Base-by-base conservation (phyloP, 2,329 filamentous ascomycete genomes). In the Colletotrichum noveboracense region DNA sequence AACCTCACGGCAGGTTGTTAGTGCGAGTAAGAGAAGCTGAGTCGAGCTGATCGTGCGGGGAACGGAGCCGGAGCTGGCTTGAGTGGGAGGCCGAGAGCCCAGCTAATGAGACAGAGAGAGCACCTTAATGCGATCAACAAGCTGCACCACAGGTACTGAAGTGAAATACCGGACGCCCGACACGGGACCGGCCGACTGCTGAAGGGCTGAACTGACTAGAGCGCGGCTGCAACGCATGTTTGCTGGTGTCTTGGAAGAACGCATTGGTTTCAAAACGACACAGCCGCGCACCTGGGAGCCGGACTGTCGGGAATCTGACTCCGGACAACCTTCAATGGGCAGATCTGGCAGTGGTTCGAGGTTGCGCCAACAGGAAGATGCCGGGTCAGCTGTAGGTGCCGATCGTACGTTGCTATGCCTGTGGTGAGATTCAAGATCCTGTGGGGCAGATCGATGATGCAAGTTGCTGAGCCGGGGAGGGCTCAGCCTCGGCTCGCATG, bases 381-480 rank as follows among this genome's bases (percentile, higher is more conserved):
- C 67, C 55, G 38, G 71, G 30, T 32, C 24, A 43, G 7, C 28
- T 32, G 24, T 43, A 24, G 32, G 36, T 71, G 68, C 55, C 66
- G 68, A 71, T 71, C 38, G 72, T 71, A 66, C 28, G 52, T 71
- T 71, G 30, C 68, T 38, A 34, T 66, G 52, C 58, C 43, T 61
- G 52, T 30, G 32, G 36, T 62, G 30, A 56, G 61, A 67, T 75
- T 26, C 32, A 43, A 52, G 66, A 75, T 71, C 26, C 18, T 71
- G 72, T 71, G 68, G 56, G 62, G 56, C 69, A 64, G 38, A 28
- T 68, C 43, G 55, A 67, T 72, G 73, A 72, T 67, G 69, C 69
- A 26, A 38, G 32, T 64, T 38, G 26, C 13, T 43, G 34, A 28
- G 52, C 34, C 7, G 52, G 24, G 62, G 16, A 34, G 43, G 21